A percentile compares a stretch with the other conserved stretches of the same genome.
These are phyloP conservation scores for Rhipidocladum racemiflorum DNA, from an alignment of 176 grass and related monocot species.

Conservation along the genomic window DNA sequence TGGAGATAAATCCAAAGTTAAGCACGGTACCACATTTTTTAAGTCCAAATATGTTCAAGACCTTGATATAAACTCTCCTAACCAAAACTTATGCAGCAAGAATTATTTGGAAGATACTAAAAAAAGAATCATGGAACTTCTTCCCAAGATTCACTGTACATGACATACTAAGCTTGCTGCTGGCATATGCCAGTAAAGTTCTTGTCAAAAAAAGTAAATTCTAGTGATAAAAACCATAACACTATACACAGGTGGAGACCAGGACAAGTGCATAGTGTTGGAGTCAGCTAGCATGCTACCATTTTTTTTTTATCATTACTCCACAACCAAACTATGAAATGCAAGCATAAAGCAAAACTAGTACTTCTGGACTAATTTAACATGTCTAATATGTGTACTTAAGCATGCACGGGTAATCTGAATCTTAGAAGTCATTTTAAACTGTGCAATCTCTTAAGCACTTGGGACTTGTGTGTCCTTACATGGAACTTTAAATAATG, in stretches of 20 bases:
- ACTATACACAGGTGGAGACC: background rate
- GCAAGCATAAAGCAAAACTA: background rate
- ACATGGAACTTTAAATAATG: background rate
- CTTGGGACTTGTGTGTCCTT: background rate
- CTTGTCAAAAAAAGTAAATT: background rate
- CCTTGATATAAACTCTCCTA: background rate
- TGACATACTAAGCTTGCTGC: background rate
- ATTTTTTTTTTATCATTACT: background rate
- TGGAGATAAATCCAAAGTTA: slow-evolving; percentile 27
- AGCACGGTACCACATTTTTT: slow-evolving; percentile 9
- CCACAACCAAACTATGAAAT: background rate
- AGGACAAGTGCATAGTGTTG: background rate
- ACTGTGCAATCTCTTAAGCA: background rate
- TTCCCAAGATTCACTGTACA: background rate
- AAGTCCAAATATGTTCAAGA: background rate
- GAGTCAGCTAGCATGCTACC: background rate
- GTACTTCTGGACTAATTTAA: background rate
- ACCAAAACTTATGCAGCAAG: slow-evolving; percentile 12
- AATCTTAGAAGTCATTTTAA: background rate
- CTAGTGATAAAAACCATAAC: background rate
- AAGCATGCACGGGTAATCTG: background rate
- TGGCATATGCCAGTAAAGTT: background rate
- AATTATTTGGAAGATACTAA: background rate
- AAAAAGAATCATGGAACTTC: background rate
- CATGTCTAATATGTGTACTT: background rate